These are phyloP conservation scores for Irpex sp. DNA, from an alignment of 1,284 basidiomycete genomes.

Conservation along the genomic window DNA sequence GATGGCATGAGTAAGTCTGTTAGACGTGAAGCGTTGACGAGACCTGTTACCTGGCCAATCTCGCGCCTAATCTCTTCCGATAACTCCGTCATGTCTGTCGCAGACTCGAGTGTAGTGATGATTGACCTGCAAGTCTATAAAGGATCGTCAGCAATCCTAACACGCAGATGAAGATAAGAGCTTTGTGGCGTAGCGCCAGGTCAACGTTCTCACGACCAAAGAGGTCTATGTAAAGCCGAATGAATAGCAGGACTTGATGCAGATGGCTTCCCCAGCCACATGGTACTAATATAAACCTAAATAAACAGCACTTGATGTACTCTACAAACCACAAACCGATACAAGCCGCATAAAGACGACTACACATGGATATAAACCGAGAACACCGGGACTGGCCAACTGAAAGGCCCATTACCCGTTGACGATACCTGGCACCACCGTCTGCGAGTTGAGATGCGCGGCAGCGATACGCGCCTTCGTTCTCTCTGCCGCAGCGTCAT, in stretches of 20 bases:
- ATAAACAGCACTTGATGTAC: not conserved
- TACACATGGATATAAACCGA: not conserved
- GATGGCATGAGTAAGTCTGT: not conserved
- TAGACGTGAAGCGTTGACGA: not conserved
- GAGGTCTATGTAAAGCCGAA: not conserved
- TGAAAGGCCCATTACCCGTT: not conserved
- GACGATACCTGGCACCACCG: not conserved
- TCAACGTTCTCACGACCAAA: not conserved
- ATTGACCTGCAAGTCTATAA: no score
- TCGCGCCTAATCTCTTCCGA: slow-evolving; percentile 20
- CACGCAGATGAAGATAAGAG: not conserved
- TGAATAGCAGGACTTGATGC: no score
- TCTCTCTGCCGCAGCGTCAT: slow-evolving; percentile 79
- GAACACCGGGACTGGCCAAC: not conserved
- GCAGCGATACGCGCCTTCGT: slow-evolving; percentile 57
- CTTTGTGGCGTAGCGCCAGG: not conserved
- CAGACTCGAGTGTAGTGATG: no score
- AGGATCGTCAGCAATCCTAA: no score
- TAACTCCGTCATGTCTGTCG: not conserved
- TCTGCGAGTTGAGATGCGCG: slow-evolving; percentile 22
- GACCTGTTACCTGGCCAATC: slow-evolving; percentile 47
- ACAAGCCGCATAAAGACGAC: not conserved
- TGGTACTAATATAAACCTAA: not conserved
- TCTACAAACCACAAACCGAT: not conserved
- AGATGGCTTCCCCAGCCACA: not conserved